Evolutionary conservation across 257 asterid species (phyloP).

Genomic region (Jacaranda mimosifolia): DNA sequence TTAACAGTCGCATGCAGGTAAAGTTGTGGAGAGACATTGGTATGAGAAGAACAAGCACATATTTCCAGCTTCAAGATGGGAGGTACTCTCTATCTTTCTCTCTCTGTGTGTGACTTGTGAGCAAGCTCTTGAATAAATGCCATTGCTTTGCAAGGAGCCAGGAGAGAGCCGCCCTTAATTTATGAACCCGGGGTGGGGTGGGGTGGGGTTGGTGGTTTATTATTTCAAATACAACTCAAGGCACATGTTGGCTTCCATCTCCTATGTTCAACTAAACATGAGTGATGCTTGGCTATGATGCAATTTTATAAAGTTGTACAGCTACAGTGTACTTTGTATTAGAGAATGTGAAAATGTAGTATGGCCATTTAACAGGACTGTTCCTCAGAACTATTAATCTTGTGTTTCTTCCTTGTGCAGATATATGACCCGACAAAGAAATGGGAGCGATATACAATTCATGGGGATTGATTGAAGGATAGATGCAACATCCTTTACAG

Average conservation of each 20-base stretch:
- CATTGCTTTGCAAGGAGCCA: background rate
- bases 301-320: background rate
- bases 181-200: background rate
- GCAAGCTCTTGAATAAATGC: background rate
- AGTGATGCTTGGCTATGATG: background rate
- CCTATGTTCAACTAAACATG: background rate
- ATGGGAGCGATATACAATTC: constrained; percentile 95
- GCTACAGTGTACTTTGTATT: background rate
- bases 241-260: background rate
- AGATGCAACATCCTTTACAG: background rate
- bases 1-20: constrained; percentile 98
- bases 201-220: too few species aligned
- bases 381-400: background rate
- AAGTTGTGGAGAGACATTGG: constrained; percentile 99
- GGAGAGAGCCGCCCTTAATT: background rate
- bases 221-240: background rate
- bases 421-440: constrained; percentile 94
- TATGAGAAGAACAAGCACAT: constrained; percentile 99
- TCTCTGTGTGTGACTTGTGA: background rate
- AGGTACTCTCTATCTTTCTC: constrained; percentile 57
- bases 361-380: background rate
- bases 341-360: background rate
- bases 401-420: constrained; percentile 51
- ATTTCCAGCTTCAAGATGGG: constrained; percentile 99
- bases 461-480: constrained; percentile 70